phyloP scores from a whole-genome alignment of 164 flowering plant species.

The Nymphaea colorata region DNA sequence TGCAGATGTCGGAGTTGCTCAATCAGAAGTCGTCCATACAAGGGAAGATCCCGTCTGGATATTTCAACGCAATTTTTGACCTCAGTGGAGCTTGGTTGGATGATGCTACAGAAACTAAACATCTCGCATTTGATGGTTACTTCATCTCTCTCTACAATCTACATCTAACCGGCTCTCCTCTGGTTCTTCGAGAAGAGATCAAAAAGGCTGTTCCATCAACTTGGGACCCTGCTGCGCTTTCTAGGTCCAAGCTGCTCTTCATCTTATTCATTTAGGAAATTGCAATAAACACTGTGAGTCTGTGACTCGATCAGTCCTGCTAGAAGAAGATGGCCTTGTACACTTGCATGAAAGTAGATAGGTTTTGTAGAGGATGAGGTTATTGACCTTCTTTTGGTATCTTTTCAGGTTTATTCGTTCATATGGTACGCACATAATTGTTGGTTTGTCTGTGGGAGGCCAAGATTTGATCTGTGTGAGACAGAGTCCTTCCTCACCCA shows the following conservation, averaged over 20 bases:
- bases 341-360: no score
- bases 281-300: not conserved
- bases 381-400: no score
- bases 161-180: slow-evolving; percentile 61
- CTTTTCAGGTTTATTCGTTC: no score
- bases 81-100: slow-evolving; percentile 70
- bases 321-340: no score
- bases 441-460: slow-evolving; percentile 32
- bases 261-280: not conserved
- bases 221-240: slow-evolving; percentile 40
- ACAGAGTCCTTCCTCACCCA: slow-evolving; percentile 54
- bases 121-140: slow-evolving; percentile 84
- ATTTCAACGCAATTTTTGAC: slow-evolving; percentile 66
- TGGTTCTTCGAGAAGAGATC: slow-evolving; percentile 56
- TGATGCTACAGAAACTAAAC: slow-evolving; percentile 65
- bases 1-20: slow-evolving; percentile 86
- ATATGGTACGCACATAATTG: no score
- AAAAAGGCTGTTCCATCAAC: slow-evolving; percentile 73
- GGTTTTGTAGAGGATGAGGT: no score
- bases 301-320: no score
- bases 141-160: slow-evolving; percentile 69
- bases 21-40: slow-evolving; percentile 76
- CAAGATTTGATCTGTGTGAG: slow-evolving; percentile 71
- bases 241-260: slow-evolving; percentile 31
- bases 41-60: slow-evolving; percentile 90